phyloP scores from a whole-genome alignment of 2,329 filamentous ascomycete species.

The Lithohypha guttulata region DNA sequence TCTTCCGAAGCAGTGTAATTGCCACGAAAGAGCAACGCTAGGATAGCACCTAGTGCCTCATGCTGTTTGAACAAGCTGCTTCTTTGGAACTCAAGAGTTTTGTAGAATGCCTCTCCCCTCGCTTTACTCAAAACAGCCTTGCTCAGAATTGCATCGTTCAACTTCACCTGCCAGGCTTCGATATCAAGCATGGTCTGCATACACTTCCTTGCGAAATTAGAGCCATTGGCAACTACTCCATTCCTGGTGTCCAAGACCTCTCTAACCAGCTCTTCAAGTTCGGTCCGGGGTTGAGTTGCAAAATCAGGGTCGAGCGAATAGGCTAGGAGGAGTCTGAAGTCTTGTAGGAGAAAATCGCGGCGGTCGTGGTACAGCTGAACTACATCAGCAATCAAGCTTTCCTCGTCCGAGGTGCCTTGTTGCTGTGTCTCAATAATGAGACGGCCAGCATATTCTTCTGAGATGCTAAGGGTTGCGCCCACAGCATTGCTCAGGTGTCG shows the following conservation, averaged over 20 bases:
- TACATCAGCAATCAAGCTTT: conserved; percentile 63
- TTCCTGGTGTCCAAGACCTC: conserved; percentile 49
- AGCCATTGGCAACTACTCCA: conserved; percentile 38
- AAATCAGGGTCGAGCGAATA: conserved; percentile 53
- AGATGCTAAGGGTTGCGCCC: conserved; percentile 78
- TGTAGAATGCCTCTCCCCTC: conserved; percentile 54
- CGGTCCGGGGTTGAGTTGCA: conserved; percentile 37
- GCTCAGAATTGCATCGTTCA: conserved; percentile 66
- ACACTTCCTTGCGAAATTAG: conserved; percentile 62
- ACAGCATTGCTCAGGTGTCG: conserved; percentile 70
- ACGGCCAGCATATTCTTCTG: conserved; percentile 73
- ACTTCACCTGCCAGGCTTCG: conserved; percentile 62
- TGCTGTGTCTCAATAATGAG: conserved; percentile 62
- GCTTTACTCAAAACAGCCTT: conserved; percentile 62
- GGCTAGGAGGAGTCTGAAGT: conserved; percentile 67
- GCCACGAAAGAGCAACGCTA: conserved; percentile 67
- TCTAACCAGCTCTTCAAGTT: conserved; percentile 43
- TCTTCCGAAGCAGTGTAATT: conserved; percentile 60
- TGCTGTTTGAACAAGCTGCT: conserved; percentile 78
- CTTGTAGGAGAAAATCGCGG: conserved; percentile 72
- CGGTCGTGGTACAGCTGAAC: conserved; percentile 83
- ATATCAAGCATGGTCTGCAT: conserved; percentile 65
- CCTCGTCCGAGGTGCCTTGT: conserved; percentile 50
- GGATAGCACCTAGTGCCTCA: conserved; percentile 71
- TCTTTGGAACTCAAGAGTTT: conserved; percentile 71